Percentiles rank a stretch among this genome's conserved stretches.
These are phyloP conservation scores for Ceratocystis cubensis DNA, from an alignment of 2,329 filamentous ascomycete species.

Conservation along the genomic window DNA sequence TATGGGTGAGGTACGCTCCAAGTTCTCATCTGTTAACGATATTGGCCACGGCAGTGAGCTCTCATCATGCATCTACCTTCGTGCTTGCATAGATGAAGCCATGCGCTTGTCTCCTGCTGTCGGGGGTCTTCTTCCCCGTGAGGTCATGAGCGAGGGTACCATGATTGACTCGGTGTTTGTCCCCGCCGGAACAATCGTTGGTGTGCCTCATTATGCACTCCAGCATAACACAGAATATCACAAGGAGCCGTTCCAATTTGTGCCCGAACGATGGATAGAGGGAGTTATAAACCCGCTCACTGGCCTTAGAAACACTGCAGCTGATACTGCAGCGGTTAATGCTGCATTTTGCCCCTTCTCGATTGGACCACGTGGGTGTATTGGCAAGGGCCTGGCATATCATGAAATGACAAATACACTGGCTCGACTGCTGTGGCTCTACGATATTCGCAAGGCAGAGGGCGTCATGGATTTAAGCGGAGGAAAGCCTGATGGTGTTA, in stretches of 20 bases:
- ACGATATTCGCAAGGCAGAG: slow-evolving; percentile 43
- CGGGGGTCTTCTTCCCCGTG: slow-evolving; percentile 46
- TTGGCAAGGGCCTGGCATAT: slow-evolving; percentile 58
- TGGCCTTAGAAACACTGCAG: slow-evolving; percentile 34
- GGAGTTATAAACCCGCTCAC: slow-evolving; percentile 32
- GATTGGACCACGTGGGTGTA: slow-evolving; percentile 56
- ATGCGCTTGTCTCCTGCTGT: slow-evolving; percentile 52
- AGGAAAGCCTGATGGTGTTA: slow-evolving; percentile 38
- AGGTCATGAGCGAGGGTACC: slow-evolving; percentile 44
- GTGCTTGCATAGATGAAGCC: slow-evolving; percentile 52
- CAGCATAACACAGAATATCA: slow-evolving; percentile 55
- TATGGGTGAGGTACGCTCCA: slow-evolving; percentile 39
- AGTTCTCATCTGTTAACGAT: slow-evolving; percentile 41
- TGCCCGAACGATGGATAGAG: slow-evolving; percentile 53
- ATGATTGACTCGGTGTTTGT: slow-evolving; percentile 41
- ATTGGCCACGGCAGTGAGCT: slow-evolving; percentile 42
- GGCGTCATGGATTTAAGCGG: slow-evolving; percentile 35
- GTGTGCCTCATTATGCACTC: slow-evolving; percentile 54
- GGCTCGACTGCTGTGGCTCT: slow-evolving; percentile 48
- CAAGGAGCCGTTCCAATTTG: slow-evolving; percentile 44
- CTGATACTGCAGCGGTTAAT: slow-evolving; percentile 44
- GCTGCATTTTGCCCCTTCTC: slow-evolving; percentile 65
- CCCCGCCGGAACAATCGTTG: slow-evolving; percentile 50
- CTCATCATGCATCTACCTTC: slow-evolving; percentile 43
- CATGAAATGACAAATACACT: slow-evolving; percentile 53